Evolutionary conservation across 495 filamentous ascomycete species (phyloP), one percentile per base, ranked within the genome.

Genomic region (Friedmanniomyces simplex): DNA sequence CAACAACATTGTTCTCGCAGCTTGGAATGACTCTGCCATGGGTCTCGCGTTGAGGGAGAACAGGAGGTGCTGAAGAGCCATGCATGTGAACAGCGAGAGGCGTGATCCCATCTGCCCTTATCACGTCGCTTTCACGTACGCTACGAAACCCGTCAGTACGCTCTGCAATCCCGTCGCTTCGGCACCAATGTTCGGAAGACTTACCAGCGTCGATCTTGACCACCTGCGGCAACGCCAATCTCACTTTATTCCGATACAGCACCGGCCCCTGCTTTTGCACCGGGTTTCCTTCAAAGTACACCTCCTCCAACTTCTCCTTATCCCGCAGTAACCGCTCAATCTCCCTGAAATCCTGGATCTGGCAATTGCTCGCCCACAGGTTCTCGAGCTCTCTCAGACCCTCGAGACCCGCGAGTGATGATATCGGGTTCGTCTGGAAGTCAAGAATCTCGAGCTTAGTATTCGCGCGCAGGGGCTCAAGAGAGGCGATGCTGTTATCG

Each of bases 241-340:
- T 77, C 26, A 99, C 81, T 74, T 99, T 97, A 68, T 95, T 96
- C 67, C 94, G 77, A 71, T 99, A 99, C 50, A 95, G 67, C 20
- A 83, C 85, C 39, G 82, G 82, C 25, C 77, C 79, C 56, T 76
- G 81, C 62, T 76, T 76, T 74, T 97, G 91, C 65, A 99, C 67
- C 46, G 93, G 93, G 66, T 95, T 96, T 0, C 89, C 91, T 70
- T 99, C 93, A 66, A 99, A 94, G 69, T 99, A 99, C 25, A 99
- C 91, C 1, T 94, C 97, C 57, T 85, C 77, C 65, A 99, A 72
- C 42, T 84, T 75, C 69, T 87, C 73, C 72, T 91, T 94, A 61
- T 88, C 84, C 57, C 68, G 77, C 51, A 97, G 72, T 70, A 89
- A 82, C 55, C 77, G 75, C 72, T 96, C 91, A 6, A 97, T 80